Evolutionary conservation across 2,329 filamentous ascomycete genomes (phyloP), one percentile per base, ranked within the genome.

Genomic region (Basipetospora chlamydospora): DNA sequence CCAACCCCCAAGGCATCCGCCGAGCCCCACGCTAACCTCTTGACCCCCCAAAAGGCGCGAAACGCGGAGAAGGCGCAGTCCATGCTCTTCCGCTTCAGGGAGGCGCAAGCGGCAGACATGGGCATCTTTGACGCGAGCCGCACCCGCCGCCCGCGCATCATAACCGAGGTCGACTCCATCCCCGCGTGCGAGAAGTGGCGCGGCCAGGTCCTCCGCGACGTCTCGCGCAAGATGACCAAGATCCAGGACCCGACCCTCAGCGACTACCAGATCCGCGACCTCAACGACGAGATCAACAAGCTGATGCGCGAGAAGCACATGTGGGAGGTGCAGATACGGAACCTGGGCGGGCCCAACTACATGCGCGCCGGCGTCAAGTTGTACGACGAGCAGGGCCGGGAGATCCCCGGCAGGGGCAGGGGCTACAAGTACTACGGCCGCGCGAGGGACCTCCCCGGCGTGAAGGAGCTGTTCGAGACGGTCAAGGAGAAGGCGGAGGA

Each of bases 231-330:
- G 60, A 85, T 98, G 40, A 85, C 85, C 44, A 83, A 83, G 53
- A 96, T 98, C 61, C 90, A 98, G 57, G 90, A 98, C 49, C 66
- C 74, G 7, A 77, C 80, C 32, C 70, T 98, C n/a, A 85, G 77
- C 59, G 90, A 98, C 67, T 96, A 82, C 64, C 90, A 96, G 66
- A 85, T 98, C 57, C 79, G 90, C 51, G 90, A 98, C 59, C 67
- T 98, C 54, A 98, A 98, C 63, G 90, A 98, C 58, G 90, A 98
- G 61, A 93, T 98, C 67, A 98, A 98, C 67, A 93, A 94, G 63
- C 71, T 94, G 43, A 95, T 98, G 84, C 78, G 86, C 44, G 90
- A 98, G 65, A 98, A 98, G 61, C 86, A 92, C 70, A 87, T 93
- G 72, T 98, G 90, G 90, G 90, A 98, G 66, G 75, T 90, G 48